A percentile compares a stretch with the other conserved stretches of the same genome.
Evolutionary conservation across 768 basidiomycete genomes (phyloP).

Genomic region (Candolleomyces eurysporus): DNA sequence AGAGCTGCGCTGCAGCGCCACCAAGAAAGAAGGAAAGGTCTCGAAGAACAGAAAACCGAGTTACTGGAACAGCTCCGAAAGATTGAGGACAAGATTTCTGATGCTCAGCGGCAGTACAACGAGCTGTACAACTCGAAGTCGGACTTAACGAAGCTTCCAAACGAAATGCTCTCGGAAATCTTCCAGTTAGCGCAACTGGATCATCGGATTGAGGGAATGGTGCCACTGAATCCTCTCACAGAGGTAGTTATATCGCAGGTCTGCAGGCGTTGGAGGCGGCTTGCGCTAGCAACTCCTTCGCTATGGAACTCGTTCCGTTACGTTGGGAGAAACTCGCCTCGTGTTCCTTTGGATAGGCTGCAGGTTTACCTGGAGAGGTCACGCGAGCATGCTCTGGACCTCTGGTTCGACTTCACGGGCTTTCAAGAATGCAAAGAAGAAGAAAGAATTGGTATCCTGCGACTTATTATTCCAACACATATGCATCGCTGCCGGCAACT

Average conservation of each 20-base stretch:
- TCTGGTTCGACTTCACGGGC: slow-evolving; percentile 16
- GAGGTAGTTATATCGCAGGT: slow-evolving; percentile 1
- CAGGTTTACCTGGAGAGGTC: slow-evolving; percentile 20
- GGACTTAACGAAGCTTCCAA: slow-evolving; percentile 13
- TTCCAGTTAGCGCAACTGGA: slow-evolving; percentile 9
- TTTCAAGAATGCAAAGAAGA: background rate
- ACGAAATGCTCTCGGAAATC: slow-evolving; percentile 17
- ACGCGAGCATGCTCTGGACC: slow-evolving; percentile 9
- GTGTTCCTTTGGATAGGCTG: slow-evolving; percentile 15
- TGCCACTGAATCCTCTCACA: background rate
- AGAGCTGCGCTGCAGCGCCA: no score
- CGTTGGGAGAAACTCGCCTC: background rate
- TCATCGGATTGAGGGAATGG: background rate
- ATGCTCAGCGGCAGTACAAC: slow-evolving; percentile 13
- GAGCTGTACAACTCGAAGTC: slow-evolving; percentile 15
- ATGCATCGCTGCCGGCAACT: slow-evolving; percentile 17
- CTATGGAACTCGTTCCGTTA: slow-evolving; percentile 20
- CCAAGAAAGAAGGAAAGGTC: background rate
- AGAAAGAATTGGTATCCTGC: slow-evolving; percentile 6
- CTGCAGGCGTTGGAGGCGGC: slow-evolving; percentile 6
- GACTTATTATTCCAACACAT: slow-evolving; percentile 4
- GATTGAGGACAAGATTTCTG: slow-evolving; percentile 9
- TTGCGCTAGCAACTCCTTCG: slow-evolving; percentile 13
- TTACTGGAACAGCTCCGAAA: background rate
- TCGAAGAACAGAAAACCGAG: no score